Base-by-base conservation (phyloP, 2,329 filamentous ascomycete genomes). In the Samsoniella hepiali region DNA sequence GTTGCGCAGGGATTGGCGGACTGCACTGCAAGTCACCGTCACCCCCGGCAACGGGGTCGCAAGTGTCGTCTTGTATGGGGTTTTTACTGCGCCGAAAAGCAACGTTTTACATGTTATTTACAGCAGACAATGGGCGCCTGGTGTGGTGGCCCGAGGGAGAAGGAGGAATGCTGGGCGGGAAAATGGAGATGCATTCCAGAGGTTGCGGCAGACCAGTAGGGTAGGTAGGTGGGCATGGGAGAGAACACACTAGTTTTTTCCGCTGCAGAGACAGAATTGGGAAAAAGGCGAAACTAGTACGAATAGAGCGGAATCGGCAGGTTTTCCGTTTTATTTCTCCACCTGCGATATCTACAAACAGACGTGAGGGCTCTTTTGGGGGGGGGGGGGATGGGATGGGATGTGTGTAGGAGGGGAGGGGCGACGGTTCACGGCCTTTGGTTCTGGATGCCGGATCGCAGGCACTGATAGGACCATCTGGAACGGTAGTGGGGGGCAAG, bases 101-200 rank as follows among this genome's bases (percentile, higher is more conserved):
- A n/a, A 15, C 36, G 8, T 49, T 32, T 17, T 15, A 36, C 56
- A 36, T 58, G 56, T 38, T 58, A 10, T 36, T 15, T 53, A 32
- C 42, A 34, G 40, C 9, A 36, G 58, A 60, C 58, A 51, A 51
- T 60, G 58, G 15, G 36, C 11, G 40, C 11, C 5, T 38, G 9
- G 34, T 38, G 34, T 38, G 34, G 34, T 38, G 34, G 8, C 34
- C 1, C 15, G 32, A 29, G 42, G 29, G 27, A 22, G 36, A 8
- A 17, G 13, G 36, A 60, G 58, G 58, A 51, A 60, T 60, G 58
- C 47, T 53, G 15, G 36, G 58, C 36, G 32, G 22, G 58, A 34
- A 60, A 53, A 60, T 60, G 58, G 38, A 60, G 58, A 60, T 60
- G 58, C 58, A 60, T 60, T 60, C 58, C 58, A 60, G 58, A 38